Evolutionary conservation across 257 asterid genomes (phyloP).

Genomic region (Nicotiana tomentosiformis): DNA sequence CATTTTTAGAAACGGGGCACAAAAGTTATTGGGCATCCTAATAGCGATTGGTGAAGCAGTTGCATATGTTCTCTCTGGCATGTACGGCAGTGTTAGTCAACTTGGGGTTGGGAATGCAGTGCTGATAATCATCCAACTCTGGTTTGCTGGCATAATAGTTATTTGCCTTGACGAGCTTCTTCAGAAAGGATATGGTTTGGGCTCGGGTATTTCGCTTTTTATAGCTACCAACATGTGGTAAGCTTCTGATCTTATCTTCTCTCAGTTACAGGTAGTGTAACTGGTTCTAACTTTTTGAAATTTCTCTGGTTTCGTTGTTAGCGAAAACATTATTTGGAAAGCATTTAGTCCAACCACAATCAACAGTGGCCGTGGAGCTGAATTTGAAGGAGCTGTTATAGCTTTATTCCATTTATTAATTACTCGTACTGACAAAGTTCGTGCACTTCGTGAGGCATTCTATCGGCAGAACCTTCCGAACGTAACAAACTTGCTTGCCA

Average conservation of each 20-base stretch:
- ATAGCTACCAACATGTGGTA: conserved; percentile 86
- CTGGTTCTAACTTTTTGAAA: background rate
- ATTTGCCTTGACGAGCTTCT: conserved; percentile 81
- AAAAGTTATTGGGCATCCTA: conserved; percentile 68
- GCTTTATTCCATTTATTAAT: conserved; percentile 77
- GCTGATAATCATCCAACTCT: conserved; percentile 72
- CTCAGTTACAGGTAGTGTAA: background rate
- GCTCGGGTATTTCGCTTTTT: conserved; percentile 82
- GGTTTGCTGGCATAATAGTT: conserved; percentile 81
- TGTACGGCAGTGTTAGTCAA: conserved; percentile 78
- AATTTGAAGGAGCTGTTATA: conserved; percentile 85
- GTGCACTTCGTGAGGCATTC: conserved; percentile 81
- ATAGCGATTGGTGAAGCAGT: conserved; percentile 84
- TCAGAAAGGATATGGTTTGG: conserved; percentile 81
- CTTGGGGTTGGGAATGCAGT: conserved; percentile 86
- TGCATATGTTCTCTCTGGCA: conserved; percentile 81
- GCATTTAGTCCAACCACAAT: conserved; percentile 86
- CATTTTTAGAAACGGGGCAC: conserved; percentile 65
- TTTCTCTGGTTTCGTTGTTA: conserved; percentile 17
- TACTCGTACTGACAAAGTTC: conserved; percentile 72
- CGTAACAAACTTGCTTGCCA: conserved; percentile 78
- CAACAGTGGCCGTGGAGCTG: conserved; percentile 89
- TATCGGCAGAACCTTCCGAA: conserved; percentile 92
- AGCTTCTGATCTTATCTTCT: conserved; percentile 7
- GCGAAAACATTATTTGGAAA: conserved; percentile 83